These are phyloP conservation scores for Boletus subparvulus DNA, from an alignment of 768 basidiomycete genomes.

Conservation along the genomic window DNA sequence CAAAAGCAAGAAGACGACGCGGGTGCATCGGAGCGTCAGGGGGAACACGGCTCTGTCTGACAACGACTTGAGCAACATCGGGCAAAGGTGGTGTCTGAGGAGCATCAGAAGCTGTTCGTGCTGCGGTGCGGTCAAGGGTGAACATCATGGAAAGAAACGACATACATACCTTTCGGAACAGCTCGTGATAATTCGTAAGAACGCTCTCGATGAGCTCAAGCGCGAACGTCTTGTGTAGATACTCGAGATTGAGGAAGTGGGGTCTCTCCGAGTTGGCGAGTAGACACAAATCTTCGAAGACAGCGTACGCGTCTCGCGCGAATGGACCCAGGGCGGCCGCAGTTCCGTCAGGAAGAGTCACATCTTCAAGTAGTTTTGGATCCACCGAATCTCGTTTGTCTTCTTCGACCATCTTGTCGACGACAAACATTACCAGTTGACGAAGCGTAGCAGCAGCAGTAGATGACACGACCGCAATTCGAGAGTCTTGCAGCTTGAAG, in stretches of 20 bases:
- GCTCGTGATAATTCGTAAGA: conserved; percentile 84
- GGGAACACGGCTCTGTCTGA: conserved; percentile 85
- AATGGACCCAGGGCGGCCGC: conserved; percentile 67
- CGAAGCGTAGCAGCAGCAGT: conserved; percentile 95
- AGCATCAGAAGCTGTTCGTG: conserved; percentile 82
- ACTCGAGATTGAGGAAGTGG: conserved; percentile 76
- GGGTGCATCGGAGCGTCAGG: conserved; percentile 84
- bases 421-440: conserved; percentile 96
- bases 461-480: conserved; percentile 94
- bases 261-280: conserved; percentile 82
- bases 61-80: conserved; percentile 81
- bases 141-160: not conserved
- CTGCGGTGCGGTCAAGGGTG: conserved; percentile 37
- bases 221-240: conserved; percentile 89
- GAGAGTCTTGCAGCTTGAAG: conserved; percentile 93
- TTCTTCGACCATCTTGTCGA: conserved; percentile 89
- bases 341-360: conserved; percentile 66
- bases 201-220: conserved; percentile 98
- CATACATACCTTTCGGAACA: conserved; percentile 70
- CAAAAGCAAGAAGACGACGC: conserved; percentile 89
- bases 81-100: conserved; percentile 87
- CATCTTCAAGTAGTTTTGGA: conserved; percentile 31
- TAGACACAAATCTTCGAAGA: conserved; percentile 91
- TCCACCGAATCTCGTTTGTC: conserved; percentile 46
- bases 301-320: conserved; percentile 78